phyloP scores from a whole-genome alignment of 1,139 yeast species.

The Pichia terricola region DNA sequence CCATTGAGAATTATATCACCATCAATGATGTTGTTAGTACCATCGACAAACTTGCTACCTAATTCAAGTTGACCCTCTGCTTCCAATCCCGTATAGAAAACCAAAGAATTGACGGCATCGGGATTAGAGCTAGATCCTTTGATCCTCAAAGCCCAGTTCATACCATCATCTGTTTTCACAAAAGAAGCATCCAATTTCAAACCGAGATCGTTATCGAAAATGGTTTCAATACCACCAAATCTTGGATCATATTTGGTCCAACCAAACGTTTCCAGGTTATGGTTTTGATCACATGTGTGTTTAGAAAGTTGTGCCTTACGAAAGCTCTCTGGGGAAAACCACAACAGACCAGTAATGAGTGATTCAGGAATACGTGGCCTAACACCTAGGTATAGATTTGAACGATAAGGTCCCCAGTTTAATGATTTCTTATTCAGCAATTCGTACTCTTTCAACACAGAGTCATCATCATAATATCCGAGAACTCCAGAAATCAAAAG shows the following conservation, averaged over 20 bases:
- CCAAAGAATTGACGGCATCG: constrained; percentile 48
- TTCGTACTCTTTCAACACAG: constrained; percentile 19
- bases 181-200: constrained; percentile 62
- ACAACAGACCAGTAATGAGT: constrained; percentile 73
- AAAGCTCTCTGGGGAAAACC: constrained; percentile 66
- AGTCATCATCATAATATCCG: not conserved
- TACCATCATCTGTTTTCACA: constrained; percentile 61
- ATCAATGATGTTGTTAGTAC: constrained; percentile 11
- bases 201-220: constrained; percentile 58
- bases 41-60: constrained; percentile 17
- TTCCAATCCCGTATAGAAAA: constrained; percentile 72
- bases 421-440: constrained; percentile 34
- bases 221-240: constrained; percentile 71
- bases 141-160: constrained; percentile 67
- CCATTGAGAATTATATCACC: constrained; percentile 40
- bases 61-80: constrained; percentile 33
- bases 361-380: constrained; percentile 76
- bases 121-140: constrained; percentile 50
- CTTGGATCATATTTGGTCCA: constrained; percentile 88
- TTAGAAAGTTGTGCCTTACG: constrained; percentile 55
- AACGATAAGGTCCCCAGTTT: constrained; percentile 90
- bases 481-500: not conserved
- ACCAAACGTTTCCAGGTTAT: constrained; percentile 65
- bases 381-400: constrained; percentile 78
- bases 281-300: constrained; percentile 72